Conservation (phyloP, 2,329 filamentous ascomycete species). For the Nigrospora oryzae region DNA sequence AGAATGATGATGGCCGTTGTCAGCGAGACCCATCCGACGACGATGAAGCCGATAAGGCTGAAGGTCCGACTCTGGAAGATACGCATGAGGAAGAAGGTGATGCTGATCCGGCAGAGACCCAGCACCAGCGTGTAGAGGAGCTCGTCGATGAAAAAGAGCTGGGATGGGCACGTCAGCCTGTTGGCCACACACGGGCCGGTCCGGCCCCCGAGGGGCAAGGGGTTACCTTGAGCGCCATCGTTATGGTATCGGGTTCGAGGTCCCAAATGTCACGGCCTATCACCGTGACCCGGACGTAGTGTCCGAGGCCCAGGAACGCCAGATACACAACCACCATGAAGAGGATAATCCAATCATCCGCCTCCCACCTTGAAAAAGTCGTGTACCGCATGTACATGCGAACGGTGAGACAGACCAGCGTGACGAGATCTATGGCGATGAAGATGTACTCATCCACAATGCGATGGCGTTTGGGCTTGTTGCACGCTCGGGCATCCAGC, state of each 20-base stretch:
- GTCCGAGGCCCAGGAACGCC: not conserved
- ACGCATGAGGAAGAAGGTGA: constrained; percentile 5
- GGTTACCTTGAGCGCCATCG: constrained; percentile 2
- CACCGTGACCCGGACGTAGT: constrained; percentile 2
- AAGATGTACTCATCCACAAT: constrained; percentile 2
- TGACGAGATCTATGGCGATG: not conserved
- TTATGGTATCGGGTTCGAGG: not conserved
- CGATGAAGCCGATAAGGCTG: not conserved
- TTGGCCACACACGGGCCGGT: not conserved
- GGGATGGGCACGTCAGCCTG: too few species aligned
- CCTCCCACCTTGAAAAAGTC: not conserved
- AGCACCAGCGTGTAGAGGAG: constrained; percentile 8
- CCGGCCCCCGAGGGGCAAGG: not conserved
- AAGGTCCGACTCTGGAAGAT: constrained; percentile 3
- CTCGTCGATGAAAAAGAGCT: constrained; percentile 5
- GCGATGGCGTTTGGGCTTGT: constrained; percentile 1
- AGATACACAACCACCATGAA: not conserved
- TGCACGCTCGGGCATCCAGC: constrained; percentile 2
- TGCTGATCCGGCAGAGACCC: constrained; percentile 20
- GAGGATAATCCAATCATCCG: constrained; percentile 3
- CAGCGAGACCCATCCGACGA: constrained; percentile 4
- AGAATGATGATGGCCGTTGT: constrained; percentile 1
- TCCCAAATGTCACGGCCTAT: constrained; percentile 5
- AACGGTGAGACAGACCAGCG: constrained; percentile 1
- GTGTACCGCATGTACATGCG: constrained; percentile 2